Conservation (phyloP, 306 rosid genomes). For the Vigna mungo region DNA sequence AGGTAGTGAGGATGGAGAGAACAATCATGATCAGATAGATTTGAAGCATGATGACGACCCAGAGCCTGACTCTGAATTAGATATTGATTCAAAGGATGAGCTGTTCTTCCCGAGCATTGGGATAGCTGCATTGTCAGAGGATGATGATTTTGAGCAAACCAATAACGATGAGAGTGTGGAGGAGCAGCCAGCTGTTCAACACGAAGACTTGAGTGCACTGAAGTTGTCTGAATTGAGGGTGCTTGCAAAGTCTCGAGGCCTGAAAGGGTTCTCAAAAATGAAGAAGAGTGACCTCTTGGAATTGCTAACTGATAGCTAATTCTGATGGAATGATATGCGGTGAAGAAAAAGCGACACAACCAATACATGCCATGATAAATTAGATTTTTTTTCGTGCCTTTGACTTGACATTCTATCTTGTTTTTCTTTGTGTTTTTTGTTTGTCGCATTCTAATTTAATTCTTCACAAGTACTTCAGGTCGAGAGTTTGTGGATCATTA, state of each 20-base stretch:
- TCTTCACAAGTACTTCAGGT: slow-evolving; percentile 22
- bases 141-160: slow-evolving; percentile 53
- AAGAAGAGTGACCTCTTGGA: slow-evolving; percentile 81
- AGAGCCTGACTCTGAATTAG: slow-evolving; percentile 43
- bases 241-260: slow-evolving; percentile 82
- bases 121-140: slow-evolving; percentile 60
- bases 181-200: slow-evolving; percentile 44
- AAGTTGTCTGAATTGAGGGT: slow-evolving; percentile 83
- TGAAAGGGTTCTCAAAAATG: slow-evolving; percentile 87
- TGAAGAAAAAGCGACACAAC: slow-evolving; percentile 29
- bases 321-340: slow-evolving; percentile 35
- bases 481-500: slow-evolving; percentile 35
- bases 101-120: slow-evolving; percentile 50
- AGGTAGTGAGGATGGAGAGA: slow-evolving; percentile 47
- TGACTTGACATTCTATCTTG: slow-evolving; percentile 8
- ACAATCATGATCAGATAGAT: slow-evolving; percentile 50
- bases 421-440: slow-evolving; percentile 14
- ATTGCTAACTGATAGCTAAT: slow-evolving; percentile 59
- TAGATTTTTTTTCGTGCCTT: slow-evolving; percentile 8
- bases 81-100: slow-evolving; percentile 54
- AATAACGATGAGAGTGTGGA: slow-evolving; percentile 48
- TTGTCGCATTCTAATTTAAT: not conserved
- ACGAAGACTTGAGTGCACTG: slow-evolving; percentile 63
- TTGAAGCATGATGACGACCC: slow-evolving; percentile 51
- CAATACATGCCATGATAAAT: slow-evolving; percentile 17